Conservation (phyloP, 208 protist species). For the Leishmania lainsoni region DNA sequence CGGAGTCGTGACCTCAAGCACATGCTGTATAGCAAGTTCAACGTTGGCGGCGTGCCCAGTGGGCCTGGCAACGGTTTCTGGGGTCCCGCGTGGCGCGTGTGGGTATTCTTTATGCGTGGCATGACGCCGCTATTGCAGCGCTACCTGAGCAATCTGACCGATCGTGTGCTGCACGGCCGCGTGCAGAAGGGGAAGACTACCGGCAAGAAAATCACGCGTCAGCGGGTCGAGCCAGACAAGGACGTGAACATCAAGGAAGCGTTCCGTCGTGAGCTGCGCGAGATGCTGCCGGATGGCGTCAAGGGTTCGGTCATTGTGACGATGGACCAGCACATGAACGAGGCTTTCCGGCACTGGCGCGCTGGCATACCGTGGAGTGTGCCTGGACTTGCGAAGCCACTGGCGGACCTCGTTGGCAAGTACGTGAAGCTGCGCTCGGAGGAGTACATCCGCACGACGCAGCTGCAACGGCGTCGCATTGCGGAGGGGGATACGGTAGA, state of each 20-base stretch:
- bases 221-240: constrained; percentile 99
- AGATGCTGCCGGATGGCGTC: constrained; percentile 99
- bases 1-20: constrained; percentile 99
- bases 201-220: constrained; percentile 99
- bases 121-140: constrained; percentile 99
- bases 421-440: constrained; percentile 99
- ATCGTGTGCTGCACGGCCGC: constrained; percentile 99
- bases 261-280: constrained; percentile 99
- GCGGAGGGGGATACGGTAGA: constrained; percentile 98
- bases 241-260: constrained; percentile 99
- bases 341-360: constrained; percentile 99
- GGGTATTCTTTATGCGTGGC: constrained; percentile 99
- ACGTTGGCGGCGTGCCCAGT: constrained; percentile 98
- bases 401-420: constrained; percentile 99
- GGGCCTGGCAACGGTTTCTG: constrained; percentile 99
- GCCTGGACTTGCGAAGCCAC: constrained; percentile 96
- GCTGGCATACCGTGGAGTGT: constrained; percentile 99
- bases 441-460: constrained; percentile 99
- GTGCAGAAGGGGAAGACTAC: constrained; percentile 94
- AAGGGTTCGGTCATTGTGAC: constrained; percentile 96
- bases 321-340: constrained; percentile 99
- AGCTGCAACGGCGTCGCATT: constrained; percentile 99
- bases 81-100: constrained; percentile 99
- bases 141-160: constrained; percentile 99
- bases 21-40: constrained; percentile 99